These are phyloP conservation scores for Polyplosphaeria fusca DNA, from an alignment of 495 filamentous ascomycete genomes.

Conservation along the genomic window DNA sequence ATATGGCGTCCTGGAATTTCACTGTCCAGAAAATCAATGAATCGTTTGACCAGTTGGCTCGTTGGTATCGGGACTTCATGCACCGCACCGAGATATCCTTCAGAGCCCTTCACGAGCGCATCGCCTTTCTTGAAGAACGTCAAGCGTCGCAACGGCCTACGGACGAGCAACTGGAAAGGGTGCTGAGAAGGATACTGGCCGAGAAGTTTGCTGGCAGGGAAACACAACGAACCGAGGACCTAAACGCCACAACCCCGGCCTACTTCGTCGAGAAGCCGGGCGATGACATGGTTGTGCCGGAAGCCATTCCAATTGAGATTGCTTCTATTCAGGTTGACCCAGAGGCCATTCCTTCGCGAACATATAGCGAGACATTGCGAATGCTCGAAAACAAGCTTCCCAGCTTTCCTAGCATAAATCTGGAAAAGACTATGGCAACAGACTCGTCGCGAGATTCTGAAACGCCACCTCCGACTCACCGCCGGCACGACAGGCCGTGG, in stretches of 20 bases:
- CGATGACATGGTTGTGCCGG: neutral
- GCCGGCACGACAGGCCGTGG: too few relatives aligned
- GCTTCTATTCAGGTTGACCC: conserved; percentile 14
- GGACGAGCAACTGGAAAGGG: conserved; percentile 22
- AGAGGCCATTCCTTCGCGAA: conserved; percentile 9
- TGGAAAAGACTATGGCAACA: too few relatives aligned
- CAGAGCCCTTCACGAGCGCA: conserved; percentile 16
- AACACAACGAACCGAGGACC: conserved; percentile 3
- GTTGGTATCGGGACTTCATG: conserved; percentile 25
- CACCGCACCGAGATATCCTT: conserved; percentile 17
- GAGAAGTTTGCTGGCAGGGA: conserved; percentile 10
- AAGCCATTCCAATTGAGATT: conserved; percentile 11
- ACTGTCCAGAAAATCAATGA: conserved; percentile 14
- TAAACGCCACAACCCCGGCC: neutral
- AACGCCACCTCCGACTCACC: too few relatives aligned
- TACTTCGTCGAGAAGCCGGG: conserved; percentile 12
- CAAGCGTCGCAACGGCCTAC: conserved; percentile 16
- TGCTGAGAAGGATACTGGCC: conserved; percentile 21
- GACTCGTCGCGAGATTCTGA: too few relatives aligned
- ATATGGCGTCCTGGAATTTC: conserved; percentile 15
- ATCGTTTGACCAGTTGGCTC: conserved; percentile 11
- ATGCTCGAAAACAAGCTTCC: conserved; percentile 8
- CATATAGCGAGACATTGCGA: conserved; percentile 6
- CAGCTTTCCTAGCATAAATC: conserved; percentile 7
- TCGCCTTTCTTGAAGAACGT: conserved; percentile 16